Evolutionary conservation across 192 early-diverging fungal species (phyloP).

Genomic region (Allomyces javanicus): DNA sequence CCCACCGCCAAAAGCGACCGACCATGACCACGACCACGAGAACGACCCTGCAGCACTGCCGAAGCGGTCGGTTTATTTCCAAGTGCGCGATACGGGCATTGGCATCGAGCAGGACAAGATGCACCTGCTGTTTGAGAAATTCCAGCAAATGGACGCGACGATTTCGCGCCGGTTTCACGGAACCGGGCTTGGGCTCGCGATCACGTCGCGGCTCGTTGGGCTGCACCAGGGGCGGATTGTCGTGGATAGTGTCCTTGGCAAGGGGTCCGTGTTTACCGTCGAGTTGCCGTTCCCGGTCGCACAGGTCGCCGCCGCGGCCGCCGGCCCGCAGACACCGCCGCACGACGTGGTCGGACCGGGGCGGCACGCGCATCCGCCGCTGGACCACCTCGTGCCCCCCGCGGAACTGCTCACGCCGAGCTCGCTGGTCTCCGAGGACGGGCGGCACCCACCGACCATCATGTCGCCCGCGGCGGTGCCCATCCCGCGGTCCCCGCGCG

Average conservation of each 20-base stretch:
- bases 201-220: constrained; percentile 53
- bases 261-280: constrained; percentile 60
- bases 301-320: constrained; percentile 13
- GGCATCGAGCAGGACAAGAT: constrained; percentile 64
- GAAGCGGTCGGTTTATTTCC: constrained; percentile 16
- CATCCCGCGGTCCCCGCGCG: background rate
- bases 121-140: constrained; percentile 57
- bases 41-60: too few species aligned
- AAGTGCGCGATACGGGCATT: constrained; percentile 63
- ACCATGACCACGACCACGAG: constrained; percentile 7
- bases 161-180: constrained; percentile 71
- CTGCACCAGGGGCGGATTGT: constrained; percentile 61
- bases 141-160: constrained; percentile 62
- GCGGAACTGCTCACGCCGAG: background rate
- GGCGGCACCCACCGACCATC: background rate
- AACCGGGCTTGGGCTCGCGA: constrained; percentile 67
- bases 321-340: constrained; percentile 27
- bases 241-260: constrained; percentile 49
- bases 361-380: constrained; percentile 13
- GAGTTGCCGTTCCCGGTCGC: constrained; percentile 33
- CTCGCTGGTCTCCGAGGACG: background rate
- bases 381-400: background rate
- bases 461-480: background rate
- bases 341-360: constrained; percentile 19
- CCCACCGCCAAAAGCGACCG: constrained; percentile 5